Base-by-base conservation (phyloP, 495 filamentous ascomycete genomes). In the Aspergillus kassunensis region DNA sequence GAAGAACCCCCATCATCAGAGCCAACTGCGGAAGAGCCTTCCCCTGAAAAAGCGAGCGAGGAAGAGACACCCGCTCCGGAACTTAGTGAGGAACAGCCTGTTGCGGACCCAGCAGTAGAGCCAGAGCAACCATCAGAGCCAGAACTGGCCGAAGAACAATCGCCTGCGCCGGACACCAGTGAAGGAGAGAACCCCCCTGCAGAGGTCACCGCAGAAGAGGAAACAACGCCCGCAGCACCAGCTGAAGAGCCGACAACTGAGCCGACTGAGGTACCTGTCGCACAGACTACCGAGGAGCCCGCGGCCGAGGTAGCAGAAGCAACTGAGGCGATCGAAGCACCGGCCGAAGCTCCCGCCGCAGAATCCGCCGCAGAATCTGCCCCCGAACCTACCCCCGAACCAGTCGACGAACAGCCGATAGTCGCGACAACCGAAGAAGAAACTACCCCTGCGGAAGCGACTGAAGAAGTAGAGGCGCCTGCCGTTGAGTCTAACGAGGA, bases 311-410 rank as follows among this genome's bases (percentile, higher is more conserved):
- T 23, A 35, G 12, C 49, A 8, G 62, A 58, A 25, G 54, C 57
- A 43, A 43, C 56, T 35, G 30, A 46, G 2, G 56, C 58, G 16
- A 63, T 58, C n/a, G 62, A 64, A 52, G 62, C 61, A 2, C 57
- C 66, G 7, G 29, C 29, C 29, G 29, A 12, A 12, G 51, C 46
- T 12, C 21, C 25, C 6, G 33, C 21, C 29, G 42, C 40, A 30
- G 24, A 24, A 16, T 27, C 54, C 30, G 6, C 49, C n/a, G 23
- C 16, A 31, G 42, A 41, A 35, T 10, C 30, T 11, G 44, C 16
- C 16, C 11, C 44, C 42, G 51, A 51, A n/a, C n/a, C n/a, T n/a
- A n/a, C n/a, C n/a, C n/a, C n/a, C n/a, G n/a, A n/a, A 19, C 9
- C 44, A 19, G 27, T 35, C 30, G 54, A 47, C 4, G 50, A 57